A percentile compares a stretch with the other conserved stretches of the same genome.
phyloP scores from a whole-genome alignment of 2,329 filamentous ascomycete genomes.

The Gnomoniopsis sp. region DNA sequence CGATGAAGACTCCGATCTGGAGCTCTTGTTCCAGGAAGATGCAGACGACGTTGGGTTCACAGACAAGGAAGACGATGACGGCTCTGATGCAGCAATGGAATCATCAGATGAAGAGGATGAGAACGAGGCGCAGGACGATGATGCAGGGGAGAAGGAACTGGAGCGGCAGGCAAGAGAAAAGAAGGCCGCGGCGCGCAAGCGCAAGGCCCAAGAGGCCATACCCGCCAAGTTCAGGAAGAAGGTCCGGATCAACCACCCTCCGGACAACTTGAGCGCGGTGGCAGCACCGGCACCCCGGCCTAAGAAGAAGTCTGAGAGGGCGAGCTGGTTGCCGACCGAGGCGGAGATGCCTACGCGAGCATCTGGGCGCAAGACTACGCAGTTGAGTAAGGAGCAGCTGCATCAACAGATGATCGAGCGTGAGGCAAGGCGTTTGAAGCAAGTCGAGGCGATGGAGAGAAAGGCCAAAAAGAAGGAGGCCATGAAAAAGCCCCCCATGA shows the following conservation, averaged over 20 bases:
- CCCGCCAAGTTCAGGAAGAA: slow-evolving; percentile 70
- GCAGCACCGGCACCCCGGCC: slow-evolving; percentile 42
- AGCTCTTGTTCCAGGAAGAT: slow-evolving; percentile 72
- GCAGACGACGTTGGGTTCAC: slow-evolving; percentile 68
- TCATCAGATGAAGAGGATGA: slow-evolving; percentile 83
- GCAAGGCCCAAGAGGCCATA: slow-evolving; percentile 74
- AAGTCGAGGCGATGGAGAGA: slow-evolving; percentile 64
- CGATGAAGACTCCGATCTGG: slow-evolving; percentile 56
- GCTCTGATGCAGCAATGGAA: slow-evolving; percentile 79
- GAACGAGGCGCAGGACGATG: slow-evolving; percentile 58
- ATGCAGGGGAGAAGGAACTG: slow-evolving; percentile 85
- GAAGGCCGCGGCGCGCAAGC: slow-evolving; percentile 66
- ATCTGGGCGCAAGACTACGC: slow-evolving; percentile 56
- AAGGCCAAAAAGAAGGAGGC: slow-evolving; percentile 69
- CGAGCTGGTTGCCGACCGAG: slow-evolving; percentile 54
- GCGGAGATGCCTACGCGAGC: slow-evolving; percentile 56
- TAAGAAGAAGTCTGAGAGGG: slow-evolving; percentile 59
- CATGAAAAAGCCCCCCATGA: slow-evolving; percentile 75
- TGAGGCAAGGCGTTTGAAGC: slow-evolving; percentile 67
- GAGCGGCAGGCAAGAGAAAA: slow-evolving; percentile 72
- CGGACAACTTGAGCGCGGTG: slow-evolving; percentile 33
- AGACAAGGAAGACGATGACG: slow-evolving; percentile 61
- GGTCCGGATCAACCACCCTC: slow-evolving; percentile 65
- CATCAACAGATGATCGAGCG: slow-evolving; percentile 72
- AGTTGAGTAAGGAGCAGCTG: slow-evolving; percentile 57